Conservation (phyloP, 352 stramenopile species). For the Blastocystis sp. region DNA sequence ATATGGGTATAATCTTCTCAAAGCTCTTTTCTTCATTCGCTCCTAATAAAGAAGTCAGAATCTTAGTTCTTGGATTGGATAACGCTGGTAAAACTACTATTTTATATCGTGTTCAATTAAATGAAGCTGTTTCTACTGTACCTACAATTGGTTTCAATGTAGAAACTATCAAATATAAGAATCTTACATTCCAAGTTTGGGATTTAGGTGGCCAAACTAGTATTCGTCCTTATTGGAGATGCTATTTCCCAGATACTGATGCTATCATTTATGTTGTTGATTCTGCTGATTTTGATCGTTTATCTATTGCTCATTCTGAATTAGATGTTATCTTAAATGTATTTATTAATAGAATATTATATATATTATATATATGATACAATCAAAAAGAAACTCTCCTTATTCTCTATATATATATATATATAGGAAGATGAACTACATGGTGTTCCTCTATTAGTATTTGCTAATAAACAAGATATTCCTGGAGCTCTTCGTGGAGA, state of each 20-base stretch:
- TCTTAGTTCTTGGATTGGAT: conserved; percentile 97
- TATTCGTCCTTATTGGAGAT: conserved; percentile 96
- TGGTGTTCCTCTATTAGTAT: conserved; percentile 90
- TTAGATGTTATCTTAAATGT: conserved; percentile 39
- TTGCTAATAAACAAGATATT: conserved; percentile 88
- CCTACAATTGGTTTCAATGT: conserved; percentile 93
- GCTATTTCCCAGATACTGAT: conserved; percentile 94
- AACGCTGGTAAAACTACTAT: conserved; percentile 99
- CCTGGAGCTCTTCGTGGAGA: conserved; percentile 27
- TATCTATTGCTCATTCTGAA: conserved; percentile 85
- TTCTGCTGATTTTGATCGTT: conserved; percentile 79
- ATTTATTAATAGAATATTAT: not conserved
- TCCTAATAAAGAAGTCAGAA: conserved; percentile 93
- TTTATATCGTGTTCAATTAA: conserved; percentile 50
- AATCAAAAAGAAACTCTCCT: not conserved
- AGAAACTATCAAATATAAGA: conserved; percentile 64
- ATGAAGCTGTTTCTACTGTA: conserved; percentile 91
- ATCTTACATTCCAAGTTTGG: conserved; percentile 75
- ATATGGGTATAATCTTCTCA: conserved; percentile 91
- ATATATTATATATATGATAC: not conserved
- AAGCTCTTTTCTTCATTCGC: conserved; percentile 88
- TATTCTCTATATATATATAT: conserved; percentile 14
- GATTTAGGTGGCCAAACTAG: conserved; percentile 96
- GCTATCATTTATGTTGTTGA: conserved; percentile 59
- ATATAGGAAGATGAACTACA: conserved; percentile 86